Evolutionary conservation across 192 early-diverging fungal genomes (phyloP).

Genomic region (Entophlyctis helioformis): DNA sequence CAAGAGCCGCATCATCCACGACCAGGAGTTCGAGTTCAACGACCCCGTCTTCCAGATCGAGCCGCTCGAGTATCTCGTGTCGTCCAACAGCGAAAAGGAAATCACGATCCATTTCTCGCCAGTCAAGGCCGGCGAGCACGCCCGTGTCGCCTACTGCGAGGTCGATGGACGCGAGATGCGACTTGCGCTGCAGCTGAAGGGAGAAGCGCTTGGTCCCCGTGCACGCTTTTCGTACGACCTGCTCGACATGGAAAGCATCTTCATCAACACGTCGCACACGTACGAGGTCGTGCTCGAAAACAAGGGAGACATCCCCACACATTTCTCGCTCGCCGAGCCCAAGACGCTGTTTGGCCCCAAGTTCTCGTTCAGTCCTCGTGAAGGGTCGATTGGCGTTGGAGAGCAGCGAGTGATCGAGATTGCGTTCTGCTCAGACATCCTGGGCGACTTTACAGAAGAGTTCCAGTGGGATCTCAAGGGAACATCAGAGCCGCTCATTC

Average conservation of each 20-base stretch:
- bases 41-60: slow-evolving; percentile 28
- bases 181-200: slow-evolving; percentile 31
- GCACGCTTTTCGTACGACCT: slow-evolving; percentile 40
- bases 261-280: slow-evolving; percentile 37
- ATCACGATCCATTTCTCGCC: slow-evolving; percentile 35
- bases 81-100: slow-evolving; percentile 39
- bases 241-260: slow-evolving; percentile 38
- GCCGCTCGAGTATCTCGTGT: slow-evolving; percentile 31
- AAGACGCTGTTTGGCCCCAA: slow-evolving; percentile 27
- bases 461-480: slow-evolving; percentile 21
- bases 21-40: slow-evolving; percentile 24
- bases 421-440: slow-evolving; percentile 24
- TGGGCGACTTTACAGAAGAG: slow-evolving; percentile 41
- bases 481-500: slow-evolving; percentile 13
- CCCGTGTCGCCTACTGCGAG: slow-evolving; percentile 31
- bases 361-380: slow-evolving; percentile 30
- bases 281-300: slow-evolving; percentile 47
- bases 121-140: slow-evolving; percentile 17
- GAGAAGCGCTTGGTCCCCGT: slow-evolving; percentile 41
- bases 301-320: slow-evolving; percentile 33
- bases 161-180: slow-evolving; percentile 39
- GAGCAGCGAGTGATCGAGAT: slow-evolving; percentile 29
- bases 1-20: slow-evolving; percentile 15
- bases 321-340: slow-evolving; percentile 11
- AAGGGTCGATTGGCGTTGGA: slow-evolving; percentile 28